Conservation (phyloP, 169 alveolate genomes). For the Plasmodium ovale region DNA sequence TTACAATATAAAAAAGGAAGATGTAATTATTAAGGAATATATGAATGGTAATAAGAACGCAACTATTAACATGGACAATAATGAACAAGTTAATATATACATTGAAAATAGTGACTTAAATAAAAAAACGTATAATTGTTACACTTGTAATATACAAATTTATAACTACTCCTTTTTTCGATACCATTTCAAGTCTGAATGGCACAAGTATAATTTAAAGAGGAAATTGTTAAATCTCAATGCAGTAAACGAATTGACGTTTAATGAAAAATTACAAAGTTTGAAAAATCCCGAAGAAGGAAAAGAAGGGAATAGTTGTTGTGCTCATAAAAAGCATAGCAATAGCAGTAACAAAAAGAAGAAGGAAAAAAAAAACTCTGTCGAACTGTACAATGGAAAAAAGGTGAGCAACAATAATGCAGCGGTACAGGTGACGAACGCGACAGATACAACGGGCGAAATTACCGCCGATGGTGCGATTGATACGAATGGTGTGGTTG, state of each 20-base stretch:
- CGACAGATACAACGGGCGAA: no score
- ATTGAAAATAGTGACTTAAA: constrained; percentile 59
- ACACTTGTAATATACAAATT: constrained; percentile 74
- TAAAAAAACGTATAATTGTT: constrained; percentile 51
- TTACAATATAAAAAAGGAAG: constrained; percentile 60
- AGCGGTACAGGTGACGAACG: no score
- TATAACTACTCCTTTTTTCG: constrained; percentile 76
- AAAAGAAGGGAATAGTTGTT: not conserved
- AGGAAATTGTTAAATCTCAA: constrained; percentile 82
- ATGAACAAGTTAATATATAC: constrained; percentile 63
- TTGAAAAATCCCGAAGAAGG: constrained; percentile 21
- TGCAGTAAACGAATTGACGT: constrained; percentile 76
- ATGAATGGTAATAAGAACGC: constrained; percentile 30
- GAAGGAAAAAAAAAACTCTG: constrained; percentile 34
- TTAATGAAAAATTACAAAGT: constrained; percentile 74
- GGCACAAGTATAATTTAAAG: constrained; percentile 90
- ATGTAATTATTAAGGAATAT: constrained; percentile 36
- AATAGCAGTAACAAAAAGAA: constrained; percentile 31
- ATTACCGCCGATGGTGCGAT: not conserved
- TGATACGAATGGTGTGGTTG: no score
- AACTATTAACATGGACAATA: constrained; percentile 22
- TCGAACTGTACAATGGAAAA: not conserved
- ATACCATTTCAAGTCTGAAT: constrained; percentile 88
- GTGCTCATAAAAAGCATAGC: constrained; percentile 16
- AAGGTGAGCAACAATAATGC: not conserved